Evolutionary conservation across 2,329 filamentous ascomycete genomes (phyloP).

Genomic region (Onygenales sp.): DNA sequence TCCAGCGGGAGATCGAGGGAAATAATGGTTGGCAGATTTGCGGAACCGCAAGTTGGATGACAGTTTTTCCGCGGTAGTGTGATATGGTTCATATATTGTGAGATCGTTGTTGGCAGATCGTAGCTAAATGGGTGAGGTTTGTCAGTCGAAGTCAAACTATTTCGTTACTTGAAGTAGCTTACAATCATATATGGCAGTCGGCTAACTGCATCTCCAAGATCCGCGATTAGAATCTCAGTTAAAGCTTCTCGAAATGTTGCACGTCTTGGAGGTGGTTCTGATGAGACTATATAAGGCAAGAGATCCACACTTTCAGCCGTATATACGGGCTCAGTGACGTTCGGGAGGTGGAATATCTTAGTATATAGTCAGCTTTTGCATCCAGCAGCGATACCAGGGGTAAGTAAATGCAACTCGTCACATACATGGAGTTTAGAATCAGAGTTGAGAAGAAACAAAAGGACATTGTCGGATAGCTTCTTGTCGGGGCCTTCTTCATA

Average conservation of each 20-base stretch:
- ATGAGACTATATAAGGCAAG: conserved; percentile 64
- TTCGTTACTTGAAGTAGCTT: conserved; percentile 26
- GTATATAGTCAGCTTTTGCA: not conserved
- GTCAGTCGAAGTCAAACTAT: not conserved
- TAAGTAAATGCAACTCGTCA: conserved; percentile 9
- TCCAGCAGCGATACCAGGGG: not conserved
- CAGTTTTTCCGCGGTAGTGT: conserved; percentile 23
- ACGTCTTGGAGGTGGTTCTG: conserved; percentile 60
- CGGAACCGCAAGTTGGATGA: conserved; percentile 55
- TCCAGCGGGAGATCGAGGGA: conserved; percentile 51
- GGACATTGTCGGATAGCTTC: conserved; percentile 40
- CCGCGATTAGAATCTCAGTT: conserved; percentile 70
- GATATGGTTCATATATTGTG: conserved; percentile 75
- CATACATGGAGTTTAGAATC: conserved; percentile 67
- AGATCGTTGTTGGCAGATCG: conserved; percentile 74
- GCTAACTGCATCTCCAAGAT: conserved; percentile 66
- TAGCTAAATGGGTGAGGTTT: conserved; percentile 40
- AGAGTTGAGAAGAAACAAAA: conserved; percentile 68
- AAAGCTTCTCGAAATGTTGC: conserved; percentile 63
- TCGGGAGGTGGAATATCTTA: conserved; percentile 67
- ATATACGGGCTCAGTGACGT: conserved; percentile 63
- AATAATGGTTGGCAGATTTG: conserved; percentile 59
- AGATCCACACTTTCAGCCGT: conserved; percentile 67
- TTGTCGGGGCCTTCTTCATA: conserved; percentile 13
- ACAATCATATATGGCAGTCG: conserved; percentile 74